phyloP scores from a whole-genome alignment of 2,329 filamentous ascomycete genomes.

The Colletotrichum plurivorum region DNA sequence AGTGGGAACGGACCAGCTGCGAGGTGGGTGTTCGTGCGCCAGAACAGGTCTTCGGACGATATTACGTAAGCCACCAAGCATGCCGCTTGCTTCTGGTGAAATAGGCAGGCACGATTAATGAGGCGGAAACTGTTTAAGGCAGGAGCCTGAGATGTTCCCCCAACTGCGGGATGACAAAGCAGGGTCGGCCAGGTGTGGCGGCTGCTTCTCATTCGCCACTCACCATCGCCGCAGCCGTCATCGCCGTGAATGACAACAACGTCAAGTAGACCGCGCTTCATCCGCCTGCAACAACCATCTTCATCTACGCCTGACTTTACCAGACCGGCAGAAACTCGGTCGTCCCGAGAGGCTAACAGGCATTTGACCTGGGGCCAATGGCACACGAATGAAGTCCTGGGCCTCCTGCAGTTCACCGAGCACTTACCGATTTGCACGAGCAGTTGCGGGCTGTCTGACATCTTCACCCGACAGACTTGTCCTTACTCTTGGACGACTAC shows the following conservation, averaged over 20 bases:
- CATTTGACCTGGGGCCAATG: slow-evolving; percentile 1
- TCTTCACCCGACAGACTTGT: neutral
- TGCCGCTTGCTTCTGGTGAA: too few relatives aligned
- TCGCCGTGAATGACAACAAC: slow-evolving; percentile 14
- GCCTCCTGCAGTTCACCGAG: neutral
- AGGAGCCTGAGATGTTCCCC: neutral
- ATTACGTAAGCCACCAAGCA: slow-evolving; percentile 7
- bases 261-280: neutral
- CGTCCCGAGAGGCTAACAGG: neutral
- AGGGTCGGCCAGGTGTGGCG: slow-evolving; percentile 8
- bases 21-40: neutral
- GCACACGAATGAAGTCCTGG: slow-evolving; percentile 10
- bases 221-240: slow-evolving; percentile 10
- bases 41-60: neutral
- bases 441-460: neutral
- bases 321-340: neutral
- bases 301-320: neutral
- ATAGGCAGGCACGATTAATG: too few relatives aligned
- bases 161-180: slow-evolving; percentile 36
- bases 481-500: neutral
- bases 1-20: too few relatives aligned
- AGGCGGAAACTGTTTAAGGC: neutral
- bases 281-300: neutral
- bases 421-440: neutral
- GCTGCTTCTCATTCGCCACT: slow-evolving; percentile 5